Evolutionary conservation across 345 rosid species (phyloP), one percentile per base, ranked within the genome.

Genomic region (Punica granatum): DNA sequence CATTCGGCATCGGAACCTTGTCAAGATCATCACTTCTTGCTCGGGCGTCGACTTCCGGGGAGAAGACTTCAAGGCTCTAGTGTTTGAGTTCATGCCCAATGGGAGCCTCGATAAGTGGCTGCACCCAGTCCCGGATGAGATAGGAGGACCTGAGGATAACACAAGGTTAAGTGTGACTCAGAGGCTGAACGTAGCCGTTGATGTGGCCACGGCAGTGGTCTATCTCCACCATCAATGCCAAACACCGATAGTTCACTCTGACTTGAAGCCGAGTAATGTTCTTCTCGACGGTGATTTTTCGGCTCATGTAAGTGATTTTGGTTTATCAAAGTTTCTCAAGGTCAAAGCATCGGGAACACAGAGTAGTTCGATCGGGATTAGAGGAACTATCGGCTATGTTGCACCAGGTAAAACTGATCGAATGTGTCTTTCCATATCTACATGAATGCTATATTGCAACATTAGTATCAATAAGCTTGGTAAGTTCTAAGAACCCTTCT

Each of bases 1-100:
- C 5, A 67, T 70, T 9, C 53, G 68, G 56, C 77, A 73, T 16
- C 62, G 75, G 10, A 73, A 77, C 48, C 77, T 73, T 0, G 31
- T 73, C 3, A 70, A 77, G 60, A 37, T 66, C 19, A 2, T 73
- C 16, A 73, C 71, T 19, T 64, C 68, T 1, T 77, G 75, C 49
- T 77, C 72, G 0, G 62, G 58, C 43, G 14, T 67, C 0, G 74
- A 77, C 30, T 58, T 21, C 44, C 44, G 41, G 0, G 77, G 77
- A 10, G 67, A 73, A 26, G 72, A 70, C 28, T 71, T 77, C 37
- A 71, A 67, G 65, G 77, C 80, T 43, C 35, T 73, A 0, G 66
- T 77, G 8, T 77, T 39, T 32, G 60, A 77, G 30, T 77, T 73
- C 63, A 66, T 77, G 77, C 11, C 34, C 2, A 77, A 77, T 25